A percentile compares a stretch with the other conserved stretches of the same genome.
Conservation (phyloP, 352 stramenopile genomes). For the Globisporangium canariense region DNA sequence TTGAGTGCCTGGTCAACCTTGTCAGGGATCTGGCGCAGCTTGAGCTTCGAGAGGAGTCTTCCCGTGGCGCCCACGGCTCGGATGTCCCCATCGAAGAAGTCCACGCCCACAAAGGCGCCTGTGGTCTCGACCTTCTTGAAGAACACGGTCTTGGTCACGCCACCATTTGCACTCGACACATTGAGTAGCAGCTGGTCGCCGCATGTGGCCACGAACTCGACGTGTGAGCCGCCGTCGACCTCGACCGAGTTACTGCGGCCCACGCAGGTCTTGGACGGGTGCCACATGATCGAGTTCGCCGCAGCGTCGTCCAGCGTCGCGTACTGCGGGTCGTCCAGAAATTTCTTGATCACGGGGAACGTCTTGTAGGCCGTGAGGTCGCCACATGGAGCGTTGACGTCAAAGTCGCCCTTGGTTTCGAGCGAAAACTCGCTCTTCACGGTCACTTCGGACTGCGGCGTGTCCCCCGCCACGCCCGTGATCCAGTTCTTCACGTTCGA, state of each 20-base stretch:
- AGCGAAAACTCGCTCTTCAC: conserved; percentile 21
- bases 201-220: conserved; percentile 24
- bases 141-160: conserved; percentile 26
- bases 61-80: conserved; percentile 18
- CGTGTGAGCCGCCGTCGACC: conserved; percentile 30
- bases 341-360: conserved; percentile 21
- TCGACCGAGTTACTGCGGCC: conserved; percentile 20
- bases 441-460: conserved; percentile 5
- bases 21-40: conserved; percentile 21
- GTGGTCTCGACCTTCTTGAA: conserved; percentile 23
- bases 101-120: conserved; percentile 21
- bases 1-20: conserved; percentile 18
- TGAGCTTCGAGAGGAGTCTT: conserved; percentile 15
- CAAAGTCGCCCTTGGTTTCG: conserved; percentile 16
- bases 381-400: conserved; percentile 18
- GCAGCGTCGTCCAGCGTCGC: conserved; percentile 18
- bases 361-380: conserved; percentile 22
- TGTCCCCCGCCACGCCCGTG: background rate
- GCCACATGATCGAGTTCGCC: conserved; percentile 22
- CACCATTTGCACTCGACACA: conserved; percentile 15
- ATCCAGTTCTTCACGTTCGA: conserved; percentile 11
- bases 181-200: conserved; percentile 19
- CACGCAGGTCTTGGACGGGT: conserved; percentile 22
- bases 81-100: conserved; percentile 19
- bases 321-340: conserved; percentile 21